These are phyloP conservation scores for Exophiala calicioides DNA, from an alignment of 2,329 filamentous ascomycete genomes.

Conservation along the genomic window DNA sequence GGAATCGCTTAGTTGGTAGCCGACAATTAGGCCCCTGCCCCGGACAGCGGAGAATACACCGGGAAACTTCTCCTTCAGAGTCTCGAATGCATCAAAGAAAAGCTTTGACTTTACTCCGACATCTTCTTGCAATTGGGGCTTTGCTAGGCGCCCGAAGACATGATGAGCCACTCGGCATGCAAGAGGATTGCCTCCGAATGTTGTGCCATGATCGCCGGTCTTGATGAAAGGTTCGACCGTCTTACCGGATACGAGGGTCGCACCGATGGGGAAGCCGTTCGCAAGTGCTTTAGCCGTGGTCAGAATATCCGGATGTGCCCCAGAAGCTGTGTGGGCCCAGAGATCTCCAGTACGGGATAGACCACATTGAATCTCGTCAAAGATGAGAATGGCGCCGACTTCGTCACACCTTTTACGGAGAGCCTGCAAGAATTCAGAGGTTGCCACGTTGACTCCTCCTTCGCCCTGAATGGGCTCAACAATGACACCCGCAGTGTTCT, in stretches of 20 bases:
- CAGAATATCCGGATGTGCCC: constrained; percentile 86
- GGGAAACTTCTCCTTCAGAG: constrained; percentile 64
- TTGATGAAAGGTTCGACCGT: constrained; percentile 68
- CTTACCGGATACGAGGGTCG: constrained; percentile 66
- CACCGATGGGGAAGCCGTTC: constrained; percentile 94
- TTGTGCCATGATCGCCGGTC: constrained; percentile 86
- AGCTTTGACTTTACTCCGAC: constrained; percentile 68
- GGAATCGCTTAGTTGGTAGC: constrained; percentile 77
- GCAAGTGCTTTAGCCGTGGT: constrained; percentile 95
- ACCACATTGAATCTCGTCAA: constrained; percentile 97
- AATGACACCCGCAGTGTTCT: constrained; percentile 88
- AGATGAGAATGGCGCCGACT: constrained; percentile 85
- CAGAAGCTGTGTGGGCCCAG: constrained; percentile 72
- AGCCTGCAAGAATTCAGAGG: constrained; percentile 77
- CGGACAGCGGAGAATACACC: constrained; percentile 74
- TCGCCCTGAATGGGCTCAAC: constrained; percentile 98
- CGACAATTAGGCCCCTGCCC: constrained; percentile 81
- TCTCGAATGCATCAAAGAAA: constrained; percentile 60
- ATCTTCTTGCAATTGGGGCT: constrained; percentile 66
- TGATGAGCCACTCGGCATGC: constrained; percentile 82
- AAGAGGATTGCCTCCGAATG: constrained; percentile 89
- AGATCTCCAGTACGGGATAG: constrained; percentile 81
- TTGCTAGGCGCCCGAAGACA: constrained; percentile 74
- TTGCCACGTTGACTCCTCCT: constrained; percentile 84
- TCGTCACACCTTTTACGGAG: constrained; percentile 82